These are phyloP conservation scores for Prosopis cineraria DNA, from an alignment of 306 rosid genomes.

Conservation along the genomic window DNA sequence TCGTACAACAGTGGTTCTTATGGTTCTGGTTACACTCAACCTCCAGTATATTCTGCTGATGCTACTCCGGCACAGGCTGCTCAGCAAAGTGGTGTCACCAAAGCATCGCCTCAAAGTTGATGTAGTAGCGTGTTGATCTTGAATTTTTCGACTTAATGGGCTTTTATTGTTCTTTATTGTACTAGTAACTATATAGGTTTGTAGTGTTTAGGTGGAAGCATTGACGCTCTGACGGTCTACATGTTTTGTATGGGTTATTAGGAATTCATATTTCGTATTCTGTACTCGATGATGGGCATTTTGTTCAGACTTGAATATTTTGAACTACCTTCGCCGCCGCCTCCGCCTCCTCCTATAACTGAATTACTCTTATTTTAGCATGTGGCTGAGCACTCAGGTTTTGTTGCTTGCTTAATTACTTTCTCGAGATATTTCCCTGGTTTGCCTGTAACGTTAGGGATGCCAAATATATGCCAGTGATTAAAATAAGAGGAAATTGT, in stretches of 20 bases:
- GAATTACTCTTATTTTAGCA: too few species aligned
- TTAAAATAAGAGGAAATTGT: too few species aligned
- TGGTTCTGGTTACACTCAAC: conserved; percentile 71
- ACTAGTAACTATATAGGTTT: conserved; percentile 34
- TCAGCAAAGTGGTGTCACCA: conserved; percentile 66
- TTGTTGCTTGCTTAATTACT: too few species aligned
- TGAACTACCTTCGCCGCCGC: not conserved
- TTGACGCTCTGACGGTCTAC: not conserved
- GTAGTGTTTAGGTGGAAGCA: conserved; percentile 24
- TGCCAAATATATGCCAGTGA: too few species aligned
- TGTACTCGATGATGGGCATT: not conserved
- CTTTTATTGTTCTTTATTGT: conserved; percentile 32
- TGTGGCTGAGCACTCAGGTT: too few species aligned
- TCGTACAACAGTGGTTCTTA: conserved; percentile 60
- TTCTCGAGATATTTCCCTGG: too few species aligned
- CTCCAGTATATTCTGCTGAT: conserved; percentile 66
- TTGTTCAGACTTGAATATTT: conserved; percentile 1
- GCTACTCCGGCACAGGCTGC: conserved; percentile 62
- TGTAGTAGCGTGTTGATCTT: conserved; percentile 4
- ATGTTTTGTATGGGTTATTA: not conserved
- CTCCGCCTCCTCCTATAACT: too few species aligned
- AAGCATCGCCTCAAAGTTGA: conserved; percentile 82
- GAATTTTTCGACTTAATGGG: conserved; percentile 6
- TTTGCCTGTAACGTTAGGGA: too few species aligned
- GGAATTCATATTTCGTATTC: conserved; percentile 24